Conservation (phyloP, 345 rosid genomes). For the Kandelia obovata region DNA sequence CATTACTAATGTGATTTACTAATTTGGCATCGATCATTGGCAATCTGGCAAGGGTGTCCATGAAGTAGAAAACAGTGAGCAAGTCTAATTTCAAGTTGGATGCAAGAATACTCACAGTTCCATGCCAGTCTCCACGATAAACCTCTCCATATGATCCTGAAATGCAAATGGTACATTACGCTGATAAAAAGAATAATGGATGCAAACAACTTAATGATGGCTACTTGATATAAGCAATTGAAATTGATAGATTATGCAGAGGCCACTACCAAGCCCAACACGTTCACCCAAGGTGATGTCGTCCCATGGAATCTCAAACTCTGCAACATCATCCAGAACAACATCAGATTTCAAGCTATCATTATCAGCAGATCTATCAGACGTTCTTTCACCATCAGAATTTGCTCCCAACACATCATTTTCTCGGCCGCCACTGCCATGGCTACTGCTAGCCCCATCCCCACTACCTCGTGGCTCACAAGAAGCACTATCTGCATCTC, state of each 20-base stretch:
- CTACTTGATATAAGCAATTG: conserved; percentile 14
- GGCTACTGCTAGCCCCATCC: conserved; percentile 14
- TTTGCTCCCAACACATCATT: conserved; percentile 28
- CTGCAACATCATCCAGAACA: conserved; percentile 75
- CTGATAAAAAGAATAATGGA: background rate
- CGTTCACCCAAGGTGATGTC: conserved; percentile 91
- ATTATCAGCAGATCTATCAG: conserved; percentile 55
- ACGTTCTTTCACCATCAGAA: conserved; percentile 60
- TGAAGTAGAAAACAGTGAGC: background rate
- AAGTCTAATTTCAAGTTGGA: conserved; percentile 14
- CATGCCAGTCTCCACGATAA: conserved; percentile 96
- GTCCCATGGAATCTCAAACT: conserved; percentile 85
- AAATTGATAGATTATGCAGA: conserved; percentile 22
- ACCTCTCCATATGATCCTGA: conserved; percentile 98
- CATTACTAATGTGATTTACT: too few species aligned
- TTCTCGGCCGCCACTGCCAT: conserved; percentile 37
- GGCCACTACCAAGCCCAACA: conserved; percentile 81
- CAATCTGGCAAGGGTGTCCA: background rate
- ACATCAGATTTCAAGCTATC: conserved; percentile 65
- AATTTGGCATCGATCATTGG: too few species aligned
- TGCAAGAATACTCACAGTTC: conserved; percentile 69
- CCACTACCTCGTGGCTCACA: conserved; percentile 39
- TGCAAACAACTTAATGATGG: conserved; percentile 13
- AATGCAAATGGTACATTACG: conserved; percentile 29
- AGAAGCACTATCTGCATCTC: conserved; percentile 49